A percentile compares a stretch with the other conserved stretches of the same genome.
Evolutionary conservation across 139 green algal species (phyloP).

Genomic region (Eudorina sp.): DNA sequence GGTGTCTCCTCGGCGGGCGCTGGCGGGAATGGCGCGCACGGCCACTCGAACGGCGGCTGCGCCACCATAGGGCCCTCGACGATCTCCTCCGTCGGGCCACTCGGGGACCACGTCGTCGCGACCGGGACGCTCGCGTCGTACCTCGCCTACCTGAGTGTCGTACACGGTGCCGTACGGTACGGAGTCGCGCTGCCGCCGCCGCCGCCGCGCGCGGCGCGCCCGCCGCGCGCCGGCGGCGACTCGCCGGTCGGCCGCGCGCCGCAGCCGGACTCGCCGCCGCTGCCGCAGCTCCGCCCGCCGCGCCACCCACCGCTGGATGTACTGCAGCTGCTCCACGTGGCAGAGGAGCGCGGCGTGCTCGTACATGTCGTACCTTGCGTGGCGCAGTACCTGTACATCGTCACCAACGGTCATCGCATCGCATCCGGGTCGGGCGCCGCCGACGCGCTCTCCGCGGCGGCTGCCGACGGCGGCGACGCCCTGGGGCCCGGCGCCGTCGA

Average conservation of each 20-base stretch:
- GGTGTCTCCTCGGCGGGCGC: background rate
- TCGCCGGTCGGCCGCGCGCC: background rate
- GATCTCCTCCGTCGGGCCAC: background rate
- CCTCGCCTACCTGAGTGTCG: constrained; percentile 69
- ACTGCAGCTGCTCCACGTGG: constrained; percentile 44
- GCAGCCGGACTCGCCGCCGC: background rate
- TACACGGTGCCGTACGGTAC: constrained; percentile 45
- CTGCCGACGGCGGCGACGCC: background rate
- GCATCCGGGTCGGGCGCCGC: background rate
- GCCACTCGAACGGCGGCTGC: background rate
- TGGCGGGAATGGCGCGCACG: too few relatives aligned
- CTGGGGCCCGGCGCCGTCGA: background rate
- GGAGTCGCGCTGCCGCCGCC: constrained; percentile 23
- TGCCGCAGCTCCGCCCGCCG: constrained; percentile 34
- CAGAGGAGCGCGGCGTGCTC: constrained; percentile 42
- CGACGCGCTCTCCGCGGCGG: too few relatives aligned
- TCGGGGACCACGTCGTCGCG: constrained; percentile 59
- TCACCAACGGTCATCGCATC: background rate
- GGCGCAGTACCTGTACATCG: constrained; percentile 55
- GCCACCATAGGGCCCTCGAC: background rate
- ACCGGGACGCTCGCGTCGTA: constrained; percentile 65
- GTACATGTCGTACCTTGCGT: constrained; percentile 63
- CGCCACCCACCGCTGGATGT: constrained; percentile 59
- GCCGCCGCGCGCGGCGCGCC: background rate
- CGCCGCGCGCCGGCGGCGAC: background rate